A percentile compares a stretch with the other conserved stretches of the same genome.
These are phyloP conservation scores for Apiospora rasikravindrae DNA, from an alignment of 2,329 filamentous ascomycete species.

Conservation along the genomic window DNA sequence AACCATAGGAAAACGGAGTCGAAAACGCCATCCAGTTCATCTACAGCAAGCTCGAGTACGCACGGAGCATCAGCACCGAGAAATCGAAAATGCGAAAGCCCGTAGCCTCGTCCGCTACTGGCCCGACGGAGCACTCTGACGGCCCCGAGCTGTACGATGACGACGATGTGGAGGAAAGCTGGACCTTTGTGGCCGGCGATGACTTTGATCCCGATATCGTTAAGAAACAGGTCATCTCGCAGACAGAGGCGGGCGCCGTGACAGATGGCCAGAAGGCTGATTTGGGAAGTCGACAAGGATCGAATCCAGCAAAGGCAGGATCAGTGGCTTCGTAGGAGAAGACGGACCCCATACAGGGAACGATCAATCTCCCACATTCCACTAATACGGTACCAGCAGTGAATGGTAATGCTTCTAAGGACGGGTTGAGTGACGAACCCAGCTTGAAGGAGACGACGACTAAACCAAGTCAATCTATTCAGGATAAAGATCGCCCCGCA, in stretches of 20 bases:
- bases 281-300: background rate
- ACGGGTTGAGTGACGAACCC: background rate
- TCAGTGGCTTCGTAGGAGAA: slow-evolving; percentile 4
- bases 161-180: slow-evolving; percentile 79
- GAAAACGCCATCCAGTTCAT: slow-evolving; percentile 87
- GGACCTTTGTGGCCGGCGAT: slow-evolving; percentile 81
- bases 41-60: slow-evolving; percentile 94
- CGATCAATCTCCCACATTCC: background rate
- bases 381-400: background rate
- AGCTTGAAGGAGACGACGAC: background rate
- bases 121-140: slow-evolving; percentile 37
- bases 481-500: background rate
- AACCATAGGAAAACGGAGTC: slow-evolving; percentile 81
- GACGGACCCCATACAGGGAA: background rate
- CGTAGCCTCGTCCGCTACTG: slow-evolving; percentile 36
- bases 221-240: slow-evolving; percentile 35
- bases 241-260: slow-evolving; percentile 30
- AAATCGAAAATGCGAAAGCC: slow-evolving; percentile 58
- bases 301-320: background rate
- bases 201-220: slow-evolving; percentile 39
- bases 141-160: slow-evolving; percentile 52
- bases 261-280: background rate
- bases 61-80: slow-evolving; percentile 78
- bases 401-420: background rate
- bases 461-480: background rate